phyloP scores from a whole-genome alignment of 163 green algal species.

The Coccomyxa subellipsoidea region DNA sequence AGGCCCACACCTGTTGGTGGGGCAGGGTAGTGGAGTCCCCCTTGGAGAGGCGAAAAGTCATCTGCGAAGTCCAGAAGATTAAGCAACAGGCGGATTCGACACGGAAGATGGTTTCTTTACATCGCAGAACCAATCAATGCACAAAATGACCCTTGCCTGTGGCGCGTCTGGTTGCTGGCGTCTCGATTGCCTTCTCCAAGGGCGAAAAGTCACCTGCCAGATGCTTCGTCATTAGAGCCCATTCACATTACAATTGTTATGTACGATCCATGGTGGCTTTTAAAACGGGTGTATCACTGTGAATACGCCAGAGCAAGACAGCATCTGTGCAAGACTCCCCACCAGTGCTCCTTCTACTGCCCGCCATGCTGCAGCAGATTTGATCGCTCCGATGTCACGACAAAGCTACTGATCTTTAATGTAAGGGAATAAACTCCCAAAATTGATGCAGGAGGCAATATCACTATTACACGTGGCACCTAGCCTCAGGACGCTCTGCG shows the following conservation, averaged over 20 bases:
- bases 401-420: too few relatives aligned
- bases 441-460: too few relatives aligned
- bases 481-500: too few relatives aligned
- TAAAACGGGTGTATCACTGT: too few relatives aligned
- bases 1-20: background rate
- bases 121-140: background rate
- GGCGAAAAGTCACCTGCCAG: background rate
- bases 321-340: background rate
- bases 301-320: background rate
- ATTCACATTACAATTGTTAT: background rate
- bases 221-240: background rate
- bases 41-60: background rate
- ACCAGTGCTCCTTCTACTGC: background rate
- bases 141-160: background rate
- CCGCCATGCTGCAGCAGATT: background rate
- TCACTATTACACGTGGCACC: too few relatives aligned
- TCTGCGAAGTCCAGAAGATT: background rate
- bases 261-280: too few relatives aligned
- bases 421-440: too few relatives aligned
- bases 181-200: background rate
- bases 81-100: too few relatives aligned
- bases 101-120: background rate
- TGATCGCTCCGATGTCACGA: background rate
- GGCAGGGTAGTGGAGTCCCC: background rate
- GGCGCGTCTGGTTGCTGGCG: background rate